phyloP scores from a whole-genome alignment of 768 basidiomycete species.

The Leucosporidium yakuticum region DNA sequence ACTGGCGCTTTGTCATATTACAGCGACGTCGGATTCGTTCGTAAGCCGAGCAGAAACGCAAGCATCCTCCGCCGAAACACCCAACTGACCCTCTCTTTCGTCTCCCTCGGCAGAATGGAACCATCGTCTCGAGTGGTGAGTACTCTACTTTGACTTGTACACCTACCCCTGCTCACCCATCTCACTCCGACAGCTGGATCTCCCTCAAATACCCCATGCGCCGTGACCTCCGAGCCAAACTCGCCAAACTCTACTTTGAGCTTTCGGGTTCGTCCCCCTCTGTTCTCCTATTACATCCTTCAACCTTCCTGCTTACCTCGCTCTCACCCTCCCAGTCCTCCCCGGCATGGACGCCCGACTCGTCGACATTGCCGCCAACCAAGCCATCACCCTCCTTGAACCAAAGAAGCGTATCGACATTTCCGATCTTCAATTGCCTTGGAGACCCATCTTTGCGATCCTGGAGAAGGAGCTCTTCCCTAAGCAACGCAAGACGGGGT shows the following conservation, averaged over 20 bases:
- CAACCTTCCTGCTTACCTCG: neutral
- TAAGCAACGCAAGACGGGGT: conserved; percentile 46
- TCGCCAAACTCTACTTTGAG: conserved; percentile 74
- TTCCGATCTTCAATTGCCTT: conserved; percentile 71
- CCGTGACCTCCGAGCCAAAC: conserved; percentile 63
- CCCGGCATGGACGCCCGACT: conserved; percentile 69
- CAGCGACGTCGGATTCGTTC: conserved; percentile 33
- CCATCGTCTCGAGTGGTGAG: conserved; percentile 39
- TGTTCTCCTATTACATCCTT: neutral
- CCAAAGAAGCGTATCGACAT: conserved; percentile 67
- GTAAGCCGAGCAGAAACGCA: neutral
- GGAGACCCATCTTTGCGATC: conserved; percentile 70
- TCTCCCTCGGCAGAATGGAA: conserved; percentile 34
- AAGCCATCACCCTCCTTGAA: conserved; percentile 47
- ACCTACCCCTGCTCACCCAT: conserved; percentile 11
- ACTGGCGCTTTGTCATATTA: neutral
- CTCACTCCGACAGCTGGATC: conserved; percentile 55
- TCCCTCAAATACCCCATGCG: conserved; percentile 83
- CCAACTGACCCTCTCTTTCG: conserved; percentile 11
- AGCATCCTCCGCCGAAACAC: neutral
- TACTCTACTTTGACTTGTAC: neutral
- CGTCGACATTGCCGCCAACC: conserved; percentile 62
- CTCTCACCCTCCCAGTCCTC: conserved; percentile 20
- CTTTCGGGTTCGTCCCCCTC: conserved; percentile 52
- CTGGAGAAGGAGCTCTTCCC: conserved; percentile 71